Conservation (phyloP, 257 asterid species). For the Solanum dulcamara region DNA sequence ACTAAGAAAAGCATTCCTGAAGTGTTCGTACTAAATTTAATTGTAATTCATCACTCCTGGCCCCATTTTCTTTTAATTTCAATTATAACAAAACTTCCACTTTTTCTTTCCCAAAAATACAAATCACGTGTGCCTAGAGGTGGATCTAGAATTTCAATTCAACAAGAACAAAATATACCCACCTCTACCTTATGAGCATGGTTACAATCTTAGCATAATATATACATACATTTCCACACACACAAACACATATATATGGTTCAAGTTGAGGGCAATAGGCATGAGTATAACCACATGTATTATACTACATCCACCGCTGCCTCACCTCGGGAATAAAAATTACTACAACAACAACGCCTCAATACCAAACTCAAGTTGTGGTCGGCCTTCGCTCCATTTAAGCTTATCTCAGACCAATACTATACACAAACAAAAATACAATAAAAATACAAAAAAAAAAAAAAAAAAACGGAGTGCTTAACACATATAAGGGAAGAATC, state of each 20-base stretch:
- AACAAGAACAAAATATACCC: background rate
- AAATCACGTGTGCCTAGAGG: background rate
- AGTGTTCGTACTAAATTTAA: background rate
- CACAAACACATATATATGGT: background rate
- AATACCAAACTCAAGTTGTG: background rate
- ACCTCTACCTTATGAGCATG: background rate
- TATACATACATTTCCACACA: background rate
- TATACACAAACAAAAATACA: background rate
- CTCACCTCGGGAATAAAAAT: background rate
- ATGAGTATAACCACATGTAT: background rate
- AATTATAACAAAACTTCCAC: background rate
- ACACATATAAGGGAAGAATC: background rate
- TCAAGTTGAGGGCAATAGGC: background rate
- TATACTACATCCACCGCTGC: background rate
- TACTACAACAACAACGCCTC: background rate
- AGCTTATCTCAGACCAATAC: background rate
- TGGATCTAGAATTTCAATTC: background rate
- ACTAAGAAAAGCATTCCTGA: constrained; percentile 1
- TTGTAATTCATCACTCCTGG: background rate
- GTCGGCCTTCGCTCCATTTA: background rate
- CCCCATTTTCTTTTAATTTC: background rate
- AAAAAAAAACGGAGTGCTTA: background rate
- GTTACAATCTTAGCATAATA: background rate
- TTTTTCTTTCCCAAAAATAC: background rate
- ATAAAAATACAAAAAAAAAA: background rate